phyloP scores from a whole-genome alignment of 1,284 basidiomycete species.

The Rhodotorula sp. region DNA sequence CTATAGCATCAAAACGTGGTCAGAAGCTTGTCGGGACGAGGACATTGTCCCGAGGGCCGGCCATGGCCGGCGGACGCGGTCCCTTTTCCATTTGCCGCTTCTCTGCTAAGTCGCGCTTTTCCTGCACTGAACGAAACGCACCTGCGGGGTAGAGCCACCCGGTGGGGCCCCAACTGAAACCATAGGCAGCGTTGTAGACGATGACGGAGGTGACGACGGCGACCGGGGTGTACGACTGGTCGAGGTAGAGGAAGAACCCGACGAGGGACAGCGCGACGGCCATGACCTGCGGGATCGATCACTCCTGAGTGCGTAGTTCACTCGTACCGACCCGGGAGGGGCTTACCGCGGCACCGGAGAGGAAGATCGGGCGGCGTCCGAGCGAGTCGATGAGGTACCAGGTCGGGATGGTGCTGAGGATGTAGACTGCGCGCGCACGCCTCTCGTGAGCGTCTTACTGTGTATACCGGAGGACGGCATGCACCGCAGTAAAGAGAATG shows the following conservation, averaged over 20 bases:
- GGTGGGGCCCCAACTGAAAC: conserved; percentile 54
- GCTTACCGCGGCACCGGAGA: conserved; percentile 86
- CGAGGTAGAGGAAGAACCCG: conserved; percentile 91
- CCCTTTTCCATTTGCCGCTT: no score
- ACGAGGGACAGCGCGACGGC: conserved; percentile 72
- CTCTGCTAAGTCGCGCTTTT: no score
- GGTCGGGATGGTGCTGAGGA: conserved; percentile 55
- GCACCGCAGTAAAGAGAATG: no score
- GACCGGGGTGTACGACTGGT: conserved; percentile 63
- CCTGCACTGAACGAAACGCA: no score
- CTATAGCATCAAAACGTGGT: no score
- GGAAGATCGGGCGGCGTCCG: conserved; percentile 83
- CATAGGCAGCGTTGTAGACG: conserved; percentile 91
- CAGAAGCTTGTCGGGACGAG: no score
- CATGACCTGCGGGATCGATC: conserved; percentile 62
- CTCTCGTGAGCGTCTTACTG: no score
- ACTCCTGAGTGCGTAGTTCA: no score
- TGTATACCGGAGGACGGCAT: no score
- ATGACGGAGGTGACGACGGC: conserved; percentile 91
- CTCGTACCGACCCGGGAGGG: no score
- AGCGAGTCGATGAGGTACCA: conserved; percentile 95
- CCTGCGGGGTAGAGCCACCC: conserved; percentile 64
- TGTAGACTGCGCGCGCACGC: conserved; percentile 8
- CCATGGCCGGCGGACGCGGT: no score
- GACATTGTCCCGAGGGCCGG: no score